Evolutionary conservation across 2,329 filamentous ascomycete genomes (phyloP).

Genomic region (Colletotrichum sansevieriae): DNA sequence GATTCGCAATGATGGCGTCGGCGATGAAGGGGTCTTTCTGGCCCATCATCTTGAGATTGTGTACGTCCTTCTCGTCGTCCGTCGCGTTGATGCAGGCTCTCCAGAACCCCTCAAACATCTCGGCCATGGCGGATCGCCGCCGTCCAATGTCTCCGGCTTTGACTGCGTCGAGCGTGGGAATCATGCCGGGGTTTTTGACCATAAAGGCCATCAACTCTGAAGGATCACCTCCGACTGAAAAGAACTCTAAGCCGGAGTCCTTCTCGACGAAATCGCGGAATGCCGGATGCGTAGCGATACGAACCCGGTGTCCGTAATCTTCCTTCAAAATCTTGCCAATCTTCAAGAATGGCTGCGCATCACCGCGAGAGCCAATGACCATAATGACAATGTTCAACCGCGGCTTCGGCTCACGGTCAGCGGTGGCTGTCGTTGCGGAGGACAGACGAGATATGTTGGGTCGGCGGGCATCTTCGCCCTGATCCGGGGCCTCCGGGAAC

Average conservation of each 20-base stretch:
- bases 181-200: constrained; percentile 86
- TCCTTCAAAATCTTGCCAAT: constrained; percentile 80
- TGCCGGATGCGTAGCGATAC: constrained; percentile 82
- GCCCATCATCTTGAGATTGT: constrained; percentile 75
- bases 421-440: constrained; percentile 50
- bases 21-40: constrained; percentile 73
- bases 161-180: constrained; percentile 79
- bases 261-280: constrained; percentile 82
- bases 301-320: constrained; percentile 78
- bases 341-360: constrained; percentile 84
- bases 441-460: constrained; percentile 44
- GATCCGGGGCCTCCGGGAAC: constrained; percentile 48
- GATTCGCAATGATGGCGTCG: constrained; percentile 88
- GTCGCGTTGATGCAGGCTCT: constrained; percentile 80
- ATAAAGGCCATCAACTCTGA: constrained; percentile 89
- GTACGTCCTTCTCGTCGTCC: constrained; percentile 73
- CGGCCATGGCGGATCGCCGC: constrained; percentile 77
- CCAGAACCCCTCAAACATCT: constrained; percentile 90
- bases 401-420: constrained; percentile 54
- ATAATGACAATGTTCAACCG: constrained; percentile 84
- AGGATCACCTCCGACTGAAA: constrained; percentile 83
- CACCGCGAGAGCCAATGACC: constrained; percentile 84
- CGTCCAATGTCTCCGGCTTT: constrained; percentile 79
- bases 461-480: constrained; percentile 42
- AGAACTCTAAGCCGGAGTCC: constrained; percentile 82